phyloP scores from a whole-genome alignment of 176 grass and related monocot species.

The Aegilops speltoides region DNA sequence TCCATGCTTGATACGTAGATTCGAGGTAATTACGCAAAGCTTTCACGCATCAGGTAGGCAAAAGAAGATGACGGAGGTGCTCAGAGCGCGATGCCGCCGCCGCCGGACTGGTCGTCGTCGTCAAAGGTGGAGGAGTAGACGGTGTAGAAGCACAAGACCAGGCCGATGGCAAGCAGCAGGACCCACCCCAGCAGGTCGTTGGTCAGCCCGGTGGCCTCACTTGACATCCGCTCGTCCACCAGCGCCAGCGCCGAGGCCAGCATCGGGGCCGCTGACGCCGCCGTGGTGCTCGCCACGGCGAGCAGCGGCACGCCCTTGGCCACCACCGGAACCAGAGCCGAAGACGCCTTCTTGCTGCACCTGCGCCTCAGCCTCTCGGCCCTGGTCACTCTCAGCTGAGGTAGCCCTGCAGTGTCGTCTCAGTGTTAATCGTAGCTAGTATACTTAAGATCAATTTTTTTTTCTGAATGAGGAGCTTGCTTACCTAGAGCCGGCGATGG shows the following conservation, averaged over 20 bases:
- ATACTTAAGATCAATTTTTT: neutral
- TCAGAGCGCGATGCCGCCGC: constrained; percentile 60
- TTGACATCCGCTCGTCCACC: constrained; percentile 83
- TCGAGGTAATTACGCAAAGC: neutral
- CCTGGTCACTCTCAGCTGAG: neutral
- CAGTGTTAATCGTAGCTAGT: neutral
- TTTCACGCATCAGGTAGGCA: neutral
- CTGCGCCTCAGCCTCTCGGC: neutral
- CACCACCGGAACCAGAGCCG: neutral
- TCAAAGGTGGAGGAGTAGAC: constrained; percentile 57
- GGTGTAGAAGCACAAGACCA: constrained; percentile 39
- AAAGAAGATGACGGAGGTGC: neutral
- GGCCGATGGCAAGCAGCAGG: constrained; percentile 55
- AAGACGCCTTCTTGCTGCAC: neutral
- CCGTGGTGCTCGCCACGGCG: neutral
- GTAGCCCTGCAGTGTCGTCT: neutral
- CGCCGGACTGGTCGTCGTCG: constrained; percentile 45
- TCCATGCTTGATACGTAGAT: neutral
- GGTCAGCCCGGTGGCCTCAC: constrained; percentile 74
- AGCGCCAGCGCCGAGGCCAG: constrained; percentile 54
- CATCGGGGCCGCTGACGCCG: neutral
- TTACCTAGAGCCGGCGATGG: constrained; percentile 42
- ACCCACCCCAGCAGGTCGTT: constrained; percentile 52
- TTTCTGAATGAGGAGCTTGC: neutral
- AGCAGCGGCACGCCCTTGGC: neutral